Conservation (phyloP, 2,329 filamentous ascomycete species). For the Hortaea werneckii region DNA sequence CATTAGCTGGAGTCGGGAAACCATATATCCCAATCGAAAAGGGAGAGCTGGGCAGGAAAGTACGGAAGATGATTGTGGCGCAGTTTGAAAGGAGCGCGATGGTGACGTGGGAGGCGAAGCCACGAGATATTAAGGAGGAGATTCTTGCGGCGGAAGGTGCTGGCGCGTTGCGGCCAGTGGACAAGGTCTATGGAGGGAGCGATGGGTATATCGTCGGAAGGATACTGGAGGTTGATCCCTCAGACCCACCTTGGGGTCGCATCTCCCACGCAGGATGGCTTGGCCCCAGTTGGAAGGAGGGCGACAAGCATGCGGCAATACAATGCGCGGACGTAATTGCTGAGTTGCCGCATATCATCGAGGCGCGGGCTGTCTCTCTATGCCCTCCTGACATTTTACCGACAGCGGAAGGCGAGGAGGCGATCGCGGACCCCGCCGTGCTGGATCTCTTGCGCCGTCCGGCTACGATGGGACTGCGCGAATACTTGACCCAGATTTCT, state of each 20-base stretch:
- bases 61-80: conserved; percentile 66
- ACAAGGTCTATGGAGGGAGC: conserved; percentile 7
- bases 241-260: conserved; percentile 62
- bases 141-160: conserved; percentile 19
- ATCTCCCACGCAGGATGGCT: conserved; percentile 85
- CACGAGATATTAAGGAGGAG: conserved; percentile 45
- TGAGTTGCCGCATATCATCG: conserved; percentile 81
- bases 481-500: conserved; percentile 65
- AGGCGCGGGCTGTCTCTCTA: conserved; percentile 84
- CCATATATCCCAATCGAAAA: conserved; percentile 77
- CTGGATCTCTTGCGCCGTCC: conserved; percentile 63
- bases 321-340: conserved; percentile 71
- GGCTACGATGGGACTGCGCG: conserved; percentile 61
- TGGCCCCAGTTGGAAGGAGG: conserved; percentile 50
- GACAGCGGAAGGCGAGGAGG: conserved; percentile 28
- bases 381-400: conserved; percentile 49
- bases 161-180: conserved; percentile 16
- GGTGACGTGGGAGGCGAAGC: conserved; percentile 68
- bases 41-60: conserved; percentile 65
- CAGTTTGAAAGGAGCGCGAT: conserved; percentile 67
- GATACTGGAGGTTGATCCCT: conserved; percentile 29
- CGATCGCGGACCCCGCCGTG: conserved; percentile 33
- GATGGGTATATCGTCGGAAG: conserved; percentile 20
- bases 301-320: conserved; percentile 64
- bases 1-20: conserved; percentile 75